A percentile compares a stretch with the other conserved stretches of the same genome.
These are phyloP conservation scores for Calycina marina DNA, from an alignment of 2,329 filamentous ascomycete species.

Conservation along the genomic window DNA sequence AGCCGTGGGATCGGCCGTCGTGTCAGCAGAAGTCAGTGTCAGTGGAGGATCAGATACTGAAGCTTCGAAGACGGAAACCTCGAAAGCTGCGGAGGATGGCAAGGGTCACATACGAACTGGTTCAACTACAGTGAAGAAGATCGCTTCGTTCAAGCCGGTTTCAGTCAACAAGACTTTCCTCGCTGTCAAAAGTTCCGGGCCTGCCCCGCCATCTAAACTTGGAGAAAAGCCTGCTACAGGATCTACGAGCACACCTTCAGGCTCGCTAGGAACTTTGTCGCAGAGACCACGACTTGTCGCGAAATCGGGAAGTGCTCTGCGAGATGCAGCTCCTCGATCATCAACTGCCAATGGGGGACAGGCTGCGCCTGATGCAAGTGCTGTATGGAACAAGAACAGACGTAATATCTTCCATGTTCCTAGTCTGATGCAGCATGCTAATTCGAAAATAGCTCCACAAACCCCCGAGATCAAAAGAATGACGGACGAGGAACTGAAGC, in stretches of 20 bases:
- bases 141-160: constrained; percentile 67
- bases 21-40: constrained; percentile 51
- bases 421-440: neutral
- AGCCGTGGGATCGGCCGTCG: constrained; percentile 41
- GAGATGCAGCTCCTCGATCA: constrained; percentile 34
- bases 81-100: constrained; percentile 39
- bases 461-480: constrained; percentile 65
- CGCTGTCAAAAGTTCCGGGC: constrained; percentile 46
- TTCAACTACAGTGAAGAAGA: constrained; percentile 51
- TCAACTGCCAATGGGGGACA: constrained; percentile 40
- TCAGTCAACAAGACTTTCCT: constrained; percentile 78
- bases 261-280: constrained; percentile 29
- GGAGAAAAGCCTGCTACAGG: constrained; percentile 28
- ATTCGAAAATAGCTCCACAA: constrained; percentile 34
- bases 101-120: constrained; percentile 43
- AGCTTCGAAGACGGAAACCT: constrained; percentile 41
- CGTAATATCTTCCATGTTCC: constrained; percentile 50
- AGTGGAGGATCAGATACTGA: constrained; percentile 69
- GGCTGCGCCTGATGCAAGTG: constrained; percentile 51
- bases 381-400: constrained; percentile 82
- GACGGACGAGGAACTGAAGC: constrained; percentile 71
- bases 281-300: constrained; percentile 61
- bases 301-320: constrained; percentile 50
- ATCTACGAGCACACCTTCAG: constrained; percentile 22
- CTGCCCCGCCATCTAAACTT: constrained; percentile 32